Evolutionary conservation across 2,329 filamentous ascomycete genomes (phyloP).

Genomic region (Graphilbum ipis-grandicollis): DNA sequence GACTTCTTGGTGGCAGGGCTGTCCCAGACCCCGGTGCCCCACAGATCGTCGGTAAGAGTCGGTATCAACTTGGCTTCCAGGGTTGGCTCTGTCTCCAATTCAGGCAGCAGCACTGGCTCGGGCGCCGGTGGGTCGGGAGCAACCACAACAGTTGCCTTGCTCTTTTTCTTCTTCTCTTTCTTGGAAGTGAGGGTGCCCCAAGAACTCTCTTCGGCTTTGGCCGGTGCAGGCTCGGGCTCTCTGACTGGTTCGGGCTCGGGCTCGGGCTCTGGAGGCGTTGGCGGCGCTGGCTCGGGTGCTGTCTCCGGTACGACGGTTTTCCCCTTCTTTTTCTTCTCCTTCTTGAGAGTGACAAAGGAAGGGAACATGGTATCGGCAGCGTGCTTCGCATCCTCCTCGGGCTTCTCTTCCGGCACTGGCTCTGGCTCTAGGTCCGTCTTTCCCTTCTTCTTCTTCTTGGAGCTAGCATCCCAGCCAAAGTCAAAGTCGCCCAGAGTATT

Average conservation of each 20-base stretch:
- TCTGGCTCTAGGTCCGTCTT: constrained; percentile 10
- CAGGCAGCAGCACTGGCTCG: constrained; percentile 2
- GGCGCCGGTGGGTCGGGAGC: constrained; percentile 8
- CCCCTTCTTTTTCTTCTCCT: constrained; percentile 19
- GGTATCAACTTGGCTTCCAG: too few species aligned
- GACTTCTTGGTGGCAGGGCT: constrained; percentile 3
- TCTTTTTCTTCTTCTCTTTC: constrained; percentile 10
- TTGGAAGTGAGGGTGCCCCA: constrained; percentile 14
- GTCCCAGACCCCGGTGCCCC: neutral
- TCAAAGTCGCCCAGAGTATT: constrained; percentile 14
- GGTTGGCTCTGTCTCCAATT: neutral
- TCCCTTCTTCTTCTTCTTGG: constrained; percentile 11
- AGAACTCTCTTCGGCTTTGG: constrained; percentile 1
- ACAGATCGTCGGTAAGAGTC: constrained; percentile 5
- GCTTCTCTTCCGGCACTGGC: constrained; percentile 1
- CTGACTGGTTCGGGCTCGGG: constrained; percentile 7
- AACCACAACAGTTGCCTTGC: constrained; percentile 7
- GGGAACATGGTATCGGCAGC: constrained; percentile 11
- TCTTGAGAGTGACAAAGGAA: constrained; percentile 16
- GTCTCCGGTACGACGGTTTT: constrained; percentile 2
- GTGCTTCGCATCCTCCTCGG: constrained; percentile 4
- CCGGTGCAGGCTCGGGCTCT: constrained; percentile 12
- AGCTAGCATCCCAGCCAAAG: constrained; percentile 13
- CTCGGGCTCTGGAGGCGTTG: constrained; percentile 5
- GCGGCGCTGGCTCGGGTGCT: constrained; percentile 3